Percentiles rank a stretch among this genome's conserved stretches.
Evolutionary conservation across 2,329 filamentous ascomycete species (phyloP).

Genomic region (Dactylellina leptospora): DNA sequence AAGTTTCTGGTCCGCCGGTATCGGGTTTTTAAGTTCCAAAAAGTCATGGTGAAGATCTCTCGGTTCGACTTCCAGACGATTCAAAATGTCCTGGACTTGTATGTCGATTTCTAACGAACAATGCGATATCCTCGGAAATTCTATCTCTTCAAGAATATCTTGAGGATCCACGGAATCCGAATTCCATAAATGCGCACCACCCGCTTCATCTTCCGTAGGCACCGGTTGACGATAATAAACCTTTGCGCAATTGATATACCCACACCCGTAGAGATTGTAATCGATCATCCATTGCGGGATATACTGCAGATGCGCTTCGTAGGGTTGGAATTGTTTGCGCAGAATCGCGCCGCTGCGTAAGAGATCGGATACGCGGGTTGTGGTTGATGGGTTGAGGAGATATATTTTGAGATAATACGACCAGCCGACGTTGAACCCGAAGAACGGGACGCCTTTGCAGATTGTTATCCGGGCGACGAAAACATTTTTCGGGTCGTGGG

Average conservation of each 20-base stretch:
- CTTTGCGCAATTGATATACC: conserved; percentile 78
- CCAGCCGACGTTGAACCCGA: conserved; percentile 93
- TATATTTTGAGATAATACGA: conserved; percentile 93
- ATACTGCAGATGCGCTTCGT: conserved; percentile 92
- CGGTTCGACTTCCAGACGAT: conserved; percentile 77
- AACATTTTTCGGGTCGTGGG: conserved; percentile 70
- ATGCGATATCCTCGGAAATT: conserved; percentile 80
- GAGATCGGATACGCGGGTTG: conserved; percentile 86
- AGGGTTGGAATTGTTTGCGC: conserved; percentile 84
- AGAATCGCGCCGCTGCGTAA: conserved; percentile 87
- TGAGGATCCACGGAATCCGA: conserved; percentile 72
- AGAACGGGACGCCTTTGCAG: conserved; percentile 93
- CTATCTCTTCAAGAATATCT: conserved; percentile 69
- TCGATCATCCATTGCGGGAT: conserved; percentile 97
- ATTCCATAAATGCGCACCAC: conserved; percentile 79
- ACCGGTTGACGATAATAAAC: conserved; percentile 79
- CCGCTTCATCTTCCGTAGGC: conserved; percentile 72
- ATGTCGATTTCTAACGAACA: conserved; percentile 91
- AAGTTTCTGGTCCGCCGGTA: conserved; percentile 76
- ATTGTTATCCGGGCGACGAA: conserved; percentile 91
- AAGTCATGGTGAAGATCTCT: conserved; percentile 89
- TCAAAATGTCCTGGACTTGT: conserved; percentile 85
- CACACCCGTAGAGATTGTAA: conserved; percentile 95
- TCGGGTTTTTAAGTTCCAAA: conserved; percentile 73
- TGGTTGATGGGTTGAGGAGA: conserved; percentile 83